These are phyloP conservation scores for Lactifluus rugatus DNA, from an alignment of 768 basidiomycete genomes.

Conservation along the genomic window DNA sequence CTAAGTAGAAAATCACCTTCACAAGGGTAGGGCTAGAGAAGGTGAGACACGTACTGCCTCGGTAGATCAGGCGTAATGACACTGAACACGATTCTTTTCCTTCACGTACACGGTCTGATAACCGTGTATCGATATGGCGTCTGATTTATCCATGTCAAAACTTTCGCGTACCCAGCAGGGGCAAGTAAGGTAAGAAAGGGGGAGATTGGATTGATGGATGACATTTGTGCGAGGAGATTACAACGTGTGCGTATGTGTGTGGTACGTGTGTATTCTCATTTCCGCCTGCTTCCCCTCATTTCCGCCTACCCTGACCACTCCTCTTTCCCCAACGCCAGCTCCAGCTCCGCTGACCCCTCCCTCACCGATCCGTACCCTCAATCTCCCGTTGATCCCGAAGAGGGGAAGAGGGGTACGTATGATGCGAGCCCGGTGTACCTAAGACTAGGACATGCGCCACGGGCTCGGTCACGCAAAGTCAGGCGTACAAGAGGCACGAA, in stretches of 20 bases:
- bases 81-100: not conserved
- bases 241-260: slow-evolving; percentile 1
- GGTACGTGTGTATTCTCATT: slow-evolving; percentile 9
- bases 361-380: not conserved
- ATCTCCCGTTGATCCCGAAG: not conserved
- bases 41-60: not conserved
- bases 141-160: not conserved
- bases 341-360: not conserved
- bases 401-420: not conserved
- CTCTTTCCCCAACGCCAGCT: not conserved
- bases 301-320: not conserved
- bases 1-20: not conserved
- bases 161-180: not conserved
- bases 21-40: not conserved
- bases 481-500: not conserved
- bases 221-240: not conserved
- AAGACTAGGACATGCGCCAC: not conserved
- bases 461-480: not conserved
- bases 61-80: not conserved
- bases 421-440: not conserved
- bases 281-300: slow-evolving; percentile 6
- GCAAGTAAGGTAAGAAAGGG: not conserved
- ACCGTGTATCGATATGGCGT: not conserved
- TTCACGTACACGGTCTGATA: not conserved
- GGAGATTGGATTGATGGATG: not conserved